Evolutionary conservation across 306 rosid species (phyloP).

Genomic region (Rosa rugosa): DNA sequence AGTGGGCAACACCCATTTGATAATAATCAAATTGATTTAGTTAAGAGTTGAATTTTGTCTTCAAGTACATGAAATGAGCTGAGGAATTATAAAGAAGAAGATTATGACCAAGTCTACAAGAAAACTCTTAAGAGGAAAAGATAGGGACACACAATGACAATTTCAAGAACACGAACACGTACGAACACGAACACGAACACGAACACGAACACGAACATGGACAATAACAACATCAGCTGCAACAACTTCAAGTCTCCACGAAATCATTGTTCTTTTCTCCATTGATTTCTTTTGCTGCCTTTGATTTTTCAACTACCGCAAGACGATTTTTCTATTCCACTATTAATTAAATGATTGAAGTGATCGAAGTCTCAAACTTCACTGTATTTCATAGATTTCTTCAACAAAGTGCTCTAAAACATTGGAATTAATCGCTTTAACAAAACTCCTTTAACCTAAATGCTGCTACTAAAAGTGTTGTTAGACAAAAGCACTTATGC

Average conservation of each 20-base stretch:
- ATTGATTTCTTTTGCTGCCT: not conserved
- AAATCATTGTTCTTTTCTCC: constrained; percentile 2
- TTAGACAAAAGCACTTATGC: not conserved
- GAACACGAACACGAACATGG: not conserved
- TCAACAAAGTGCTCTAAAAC: not conserved
- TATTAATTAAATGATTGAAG: not conserved
- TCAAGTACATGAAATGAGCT: not conserved
- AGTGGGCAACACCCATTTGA: not conserved
- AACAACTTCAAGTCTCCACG: constrained; percentile 11
- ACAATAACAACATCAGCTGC: constrained; percentile 16
- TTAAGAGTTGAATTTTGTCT: constrained; percentile 12
- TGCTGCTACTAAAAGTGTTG: not conserved
- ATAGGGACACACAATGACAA: constrained; percentile 16
- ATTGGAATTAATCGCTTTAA: too few species aligned
- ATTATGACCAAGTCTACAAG: constrained; percentile 21
- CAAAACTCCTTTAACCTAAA: not conserved
- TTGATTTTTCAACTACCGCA: not conserved
- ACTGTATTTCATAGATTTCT: not conserved
- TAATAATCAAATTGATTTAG: too few species aligned
- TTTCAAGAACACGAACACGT: not conserved
- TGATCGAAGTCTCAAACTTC: not conserved
- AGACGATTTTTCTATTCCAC: not conserved
- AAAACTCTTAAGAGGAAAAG: constrained; percentile 20
- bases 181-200: not conserved
- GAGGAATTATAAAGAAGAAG: constrained; percentile 2